Evolutionary conservation across 148 eudicot species (phyloP), one percentile per base, ranked within the genome.

Genomic region (Arbutus unedo): DNA sequence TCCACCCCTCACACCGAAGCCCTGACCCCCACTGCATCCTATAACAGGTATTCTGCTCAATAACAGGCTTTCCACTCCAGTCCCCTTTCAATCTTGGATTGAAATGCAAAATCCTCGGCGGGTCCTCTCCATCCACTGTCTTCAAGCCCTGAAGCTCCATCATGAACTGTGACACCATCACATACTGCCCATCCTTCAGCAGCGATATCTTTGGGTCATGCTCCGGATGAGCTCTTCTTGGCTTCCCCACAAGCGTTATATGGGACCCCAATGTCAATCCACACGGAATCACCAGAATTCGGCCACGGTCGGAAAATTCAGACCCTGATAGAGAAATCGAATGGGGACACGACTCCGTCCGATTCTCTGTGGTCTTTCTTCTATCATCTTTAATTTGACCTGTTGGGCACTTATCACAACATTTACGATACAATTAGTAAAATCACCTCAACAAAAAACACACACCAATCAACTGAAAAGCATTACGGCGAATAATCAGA

Each of bases 21-120:
- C 91, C 91, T 2, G 94, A 82, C 14, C 98, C 98, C 99, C 99
- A 96, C 78, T 96, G 94, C 92, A 90, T 92, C 82, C 99, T 88
- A 81, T 94, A 94, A 89, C 99, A 94, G 83, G 98, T 94, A 53
- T 96, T 96, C 89, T 91, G 95, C 92, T 96, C 99, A 87, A 96
- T 96, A 38, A 94, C 95, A 80, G 99, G 99, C 91, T 90, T 92
- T 47, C 91, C 93, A 88, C 95, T 94, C 99, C 94, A 92, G 88
- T 96, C 98, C 43, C 98, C 98, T 79, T 91, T 96, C 91, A 96
- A 87, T 86, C 99, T 90, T 0, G 99, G 99, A 88, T 94, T 93
- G 74, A 91, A 91, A 87, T 96, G 98, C 90, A 96, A 81, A 57
- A 96, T 85, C 87, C 99, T 88, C 3, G 99, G 99, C 10, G 99